A percentile compares a stretch with the other conserved stretches of the same genome.
These are phyloP conservation scores for Cylindrotheca fusiformis DNA, from an alignment of 108 stramenopile genomes.

Conservation along the genomic window DNA sequence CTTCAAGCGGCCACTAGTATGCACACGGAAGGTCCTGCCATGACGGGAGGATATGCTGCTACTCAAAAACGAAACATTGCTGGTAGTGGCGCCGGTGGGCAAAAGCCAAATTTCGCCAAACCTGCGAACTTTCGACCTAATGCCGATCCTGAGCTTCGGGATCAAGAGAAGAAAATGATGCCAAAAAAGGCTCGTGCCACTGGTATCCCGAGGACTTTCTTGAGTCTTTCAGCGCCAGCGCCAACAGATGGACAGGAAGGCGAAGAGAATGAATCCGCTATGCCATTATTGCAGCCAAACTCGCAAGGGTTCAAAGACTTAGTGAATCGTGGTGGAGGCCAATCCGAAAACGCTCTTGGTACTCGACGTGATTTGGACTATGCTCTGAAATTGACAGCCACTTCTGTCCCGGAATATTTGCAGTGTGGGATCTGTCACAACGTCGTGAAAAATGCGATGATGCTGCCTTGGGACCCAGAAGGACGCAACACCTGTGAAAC, in stretches of 20 bases:
- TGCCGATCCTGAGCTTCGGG: constrained; percentile 80
- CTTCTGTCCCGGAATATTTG: constrained; percentile 73
- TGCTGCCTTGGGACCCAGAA: constrained; percentile 82
- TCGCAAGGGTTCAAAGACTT: constrained; percentile 68
- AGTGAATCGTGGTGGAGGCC: constrained; percentile 73
- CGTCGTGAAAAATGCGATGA: constrained; percentile 74
- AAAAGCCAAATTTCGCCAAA: constrained; percentile 6
- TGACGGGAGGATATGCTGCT: constrained; percentile 29
- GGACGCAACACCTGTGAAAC: constrained; percentile 76
- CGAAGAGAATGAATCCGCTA: constrained; percentile 29
- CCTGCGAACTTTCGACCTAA: constrained; percentile 45
- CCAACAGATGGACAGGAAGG: constrained; percentile 37
- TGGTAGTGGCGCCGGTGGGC: constrained; percentile 4
- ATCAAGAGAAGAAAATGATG: constrained; percentile 59
- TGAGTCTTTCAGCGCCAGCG: constrained; percentile 57
- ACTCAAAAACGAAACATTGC: constrained; percentile 11
- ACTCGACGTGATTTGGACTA: constrained; percentile 67
- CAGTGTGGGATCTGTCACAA: constrained; percentile 74
- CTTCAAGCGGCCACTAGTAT: constrained; percentile 76
- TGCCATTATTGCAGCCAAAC: constrained; percentile 65
- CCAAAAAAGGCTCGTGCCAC: constrained; percentile 65
- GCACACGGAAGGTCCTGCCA: constrained; percentile 21
- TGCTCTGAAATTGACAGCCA: constrained; percentile 75
- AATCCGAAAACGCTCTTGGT: constrained; percentile 47
- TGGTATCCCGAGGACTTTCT: constrained; percentile 83